Conservation (phyloP, 805 yeast species). For the Kuraishia cidri region DNA sequence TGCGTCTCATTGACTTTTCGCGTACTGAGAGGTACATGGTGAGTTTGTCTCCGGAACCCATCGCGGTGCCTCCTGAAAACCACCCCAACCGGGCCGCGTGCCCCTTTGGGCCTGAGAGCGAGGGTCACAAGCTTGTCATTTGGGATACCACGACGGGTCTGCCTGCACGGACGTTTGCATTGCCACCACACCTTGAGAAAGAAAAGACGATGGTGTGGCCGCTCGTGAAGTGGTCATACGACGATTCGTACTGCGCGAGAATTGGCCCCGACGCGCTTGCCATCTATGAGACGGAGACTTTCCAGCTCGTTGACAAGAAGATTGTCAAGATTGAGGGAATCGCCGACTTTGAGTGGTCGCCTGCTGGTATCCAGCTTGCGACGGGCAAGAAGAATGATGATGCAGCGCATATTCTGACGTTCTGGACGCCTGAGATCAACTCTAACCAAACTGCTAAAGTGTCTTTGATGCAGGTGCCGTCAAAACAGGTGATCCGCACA, state of each 20-base stretch:
- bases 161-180: constrained; percentile 83
- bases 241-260: constrained; percentile 91
- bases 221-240: constrained; percentile 88
- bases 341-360: constrained; percentile 91
- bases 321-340: constrained; percentile 76
- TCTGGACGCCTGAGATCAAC: constrained; percentile 91
- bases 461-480: constrained; percentile 78
- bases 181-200: constrained; percentile 64
- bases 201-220: constrained; percentile 86
- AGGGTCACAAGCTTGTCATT: constrained; percentile 87
- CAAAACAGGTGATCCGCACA: constrained; percentile 77
- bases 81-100: constrained; percentile 56
- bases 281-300: constrained; percentile 71
- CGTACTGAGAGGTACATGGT: constrained; percentile 88
- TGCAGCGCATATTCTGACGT: constrained; percentile 64
- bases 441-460: constrained; percentile 93
- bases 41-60: constrained; percentile 83
- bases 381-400: constrained; percentile 40
- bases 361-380: constrained; percentile 68
- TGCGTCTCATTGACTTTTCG: constrained; percentile 82
- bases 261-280: constrained; percentile 89
- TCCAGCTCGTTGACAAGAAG: constrained; percentile 82
- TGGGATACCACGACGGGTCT: constrained; percentile 87
- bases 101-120: constrained; percentile 82
- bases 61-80: constrained; percentile 57